Conservation (phyloP, 352 stramenopile species). For the Thraustotheca clavata region DNA sequence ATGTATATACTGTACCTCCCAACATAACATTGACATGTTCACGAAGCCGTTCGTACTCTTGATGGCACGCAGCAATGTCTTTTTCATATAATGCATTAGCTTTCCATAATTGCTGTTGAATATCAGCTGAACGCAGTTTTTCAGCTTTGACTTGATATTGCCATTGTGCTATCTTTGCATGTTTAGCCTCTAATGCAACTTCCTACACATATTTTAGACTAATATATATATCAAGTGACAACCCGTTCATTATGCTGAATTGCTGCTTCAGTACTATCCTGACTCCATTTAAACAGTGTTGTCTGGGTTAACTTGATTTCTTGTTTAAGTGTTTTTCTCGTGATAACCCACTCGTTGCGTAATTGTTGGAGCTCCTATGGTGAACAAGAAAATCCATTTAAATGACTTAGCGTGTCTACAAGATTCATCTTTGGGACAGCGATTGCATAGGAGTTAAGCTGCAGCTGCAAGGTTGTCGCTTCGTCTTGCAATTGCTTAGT, state of each 20-base stretch:
- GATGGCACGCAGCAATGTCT: not conserved
- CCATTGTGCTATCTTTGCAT: constrained; percentile 1
- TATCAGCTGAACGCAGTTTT: not conserved
- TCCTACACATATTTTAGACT: not conserved
- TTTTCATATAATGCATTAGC: not conserved
- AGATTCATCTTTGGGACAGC: not conserved
- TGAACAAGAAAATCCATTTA: not conserved
- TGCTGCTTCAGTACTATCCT: not conserved
- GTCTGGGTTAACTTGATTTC: constrained; percentile 9
- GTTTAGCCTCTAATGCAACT: not conserved
- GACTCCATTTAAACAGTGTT: constrained; percentile 4
- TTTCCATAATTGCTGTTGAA: constrained; percentile 18
- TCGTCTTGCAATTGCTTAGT: not conserved
- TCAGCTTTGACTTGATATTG: constrained; percentile 4
- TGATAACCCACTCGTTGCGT: not conserved
- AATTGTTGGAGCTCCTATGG: not conserved
- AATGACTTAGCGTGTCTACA: not conserved
- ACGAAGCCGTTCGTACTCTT: not conserved
- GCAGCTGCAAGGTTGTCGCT: not conserved
- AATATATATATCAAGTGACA: not conserved
- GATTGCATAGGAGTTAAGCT: not conserved
- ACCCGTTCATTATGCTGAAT: constrained; percentile 13
- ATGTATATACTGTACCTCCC: not conserved
- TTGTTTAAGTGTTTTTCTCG: not conserved
- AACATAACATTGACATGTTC: constrained; percentile 18